These are phyloP conservation scores for Venturia nashicola DNA, from an alignment of 2,329 filamentous ascomycete species.

Conservation along the genomic window DNA sequence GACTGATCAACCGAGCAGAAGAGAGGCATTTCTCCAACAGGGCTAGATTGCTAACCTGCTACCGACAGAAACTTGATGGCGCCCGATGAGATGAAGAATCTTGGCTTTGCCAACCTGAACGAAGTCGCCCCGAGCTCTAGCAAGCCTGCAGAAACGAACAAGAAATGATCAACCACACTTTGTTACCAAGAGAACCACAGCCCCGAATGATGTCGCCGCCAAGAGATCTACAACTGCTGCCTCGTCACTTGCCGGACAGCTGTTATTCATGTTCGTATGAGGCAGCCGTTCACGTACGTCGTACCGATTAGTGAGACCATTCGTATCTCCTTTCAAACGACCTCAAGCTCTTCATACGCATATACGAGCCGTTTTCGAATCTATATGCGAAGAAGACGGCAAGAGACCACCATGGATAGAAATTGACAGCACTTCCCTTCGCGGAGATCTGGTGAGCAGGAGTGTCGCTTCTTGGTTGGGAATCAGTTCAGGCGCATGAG, in stretches of 20 bases:
- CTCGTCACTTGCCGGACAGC: background rate
- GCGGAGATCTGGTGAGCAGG: background rate
- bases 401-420: background rate
- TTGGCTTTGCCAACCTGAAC: slow-evolving; percentile 55
- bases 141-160: background rate
- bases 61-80: slow-evolving; percentile 77
- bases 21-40: background rate
- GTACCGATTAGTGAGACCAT: background rate
- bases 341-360: background rate
- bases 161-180: background rate
- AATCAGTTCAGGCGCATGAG: background rate
- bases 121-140: background rate
- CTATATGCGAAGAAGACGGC: background rate
- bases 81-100: slow-evolving; percentile 84
- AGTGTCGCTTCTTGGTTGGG: background rate
- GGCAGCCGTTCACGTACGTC: background rate
- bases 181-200: background rate
- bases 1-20: background rate
- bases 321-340: background rate
- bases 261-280: background rate
- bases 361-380: background rate
- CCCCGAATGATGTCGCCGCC: background rate
- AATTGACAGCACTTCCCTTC: background rate
- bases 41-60: background rate
- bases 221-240: background rate